Base-by-base conservation (phyloP, 169 alveolate species). In the Plasmodium inui region DNA sequence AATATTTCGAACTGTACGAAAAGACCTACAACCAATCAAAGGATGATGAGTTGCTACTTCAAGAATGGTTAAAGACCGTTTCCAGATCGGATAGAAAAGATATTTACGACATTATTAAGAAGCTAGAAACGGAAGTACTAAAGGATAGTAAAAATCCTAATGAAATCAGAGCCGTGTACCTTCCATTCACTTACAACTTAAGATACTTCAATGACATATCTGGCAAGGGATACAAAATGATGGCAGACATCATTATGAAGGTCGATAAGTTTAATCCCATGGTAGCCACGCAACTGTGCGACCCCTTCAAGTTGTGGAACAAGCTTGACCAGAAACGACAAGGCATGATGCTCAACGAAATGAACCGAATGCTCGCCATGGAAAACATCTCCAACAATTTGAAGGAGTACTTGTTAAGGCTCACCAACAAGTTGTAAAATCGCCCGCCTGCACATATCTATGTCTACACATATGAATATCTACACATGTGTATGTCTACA, bases 221-320 rank as follows among this genome's bases (percentile, higher is more conserved):
- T 57, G 98, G 98, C 17, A 96, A 93, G 37, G 98, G 98, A 46
- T 97, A 97, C 94, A 92, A 93, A 89, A 92, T 97, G 70, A 70
- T 97, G 34, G 98, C 98, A 10, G 98, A 97, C 72, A 92, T 95
- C 46, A 95, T 97, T 12, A 88, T 97, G 70, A 79, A 88, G 12
- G 96, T 96, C 22, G 98, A 97, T 83, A 85, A 86, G 41, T 94
- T 97, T 2, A 97, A 97, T 72, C 96, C 98, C 7, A 96, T 92
- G 89, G 95, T 96, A 1, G 97, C 98, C 55, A 93, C 98, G 46
- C 93, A 95, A 34, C 84, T 93, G 53, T 93, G 96, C 70, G 94
- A 72, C 8, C 94, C 94, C 12, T 96, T 96, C n/a, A 88, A 93
- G 70, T 89, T 82, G 81, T 96, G 93, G 97, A 94, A 95, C 78